Base-by-base conservation (phyloP, 306 rosid genomes). In the Lupinus albus region DNA sequence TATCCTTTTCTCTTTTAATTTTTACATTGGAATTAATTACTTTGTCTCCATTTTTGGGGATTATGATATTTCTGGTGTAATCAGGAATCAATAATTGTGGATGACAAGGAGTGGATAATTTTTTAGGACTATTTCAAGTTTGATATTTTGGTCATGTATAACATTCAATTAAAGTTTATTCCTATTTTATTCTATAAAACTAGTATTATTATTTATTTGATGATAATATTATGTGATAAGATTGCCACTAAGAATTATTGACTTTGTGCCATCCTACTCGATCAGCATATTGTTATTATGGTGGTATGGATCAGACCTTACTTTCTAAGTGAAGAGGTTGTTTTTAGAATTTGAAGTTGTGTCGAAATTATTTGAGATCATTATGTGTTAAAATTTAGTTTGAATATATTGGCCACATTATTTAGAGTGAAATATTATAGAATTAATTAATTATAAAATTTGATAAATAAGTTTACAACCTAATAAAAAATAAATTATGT, bases 1-100 rank as follows among this genome's bases (percentile, higher is more conserved):
- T 55, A 59, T 80, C 38, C n/a, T n/a, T 58, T 67, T 61, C 52
- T 67, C 72, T 54, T 61, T 79, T 25, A 61, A 82, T 77, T 52
- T 62, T 30, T 53, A 61, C 64, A 33, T 33, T 79, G 80, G 75
- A 71, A 64, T 76, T 72, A 21, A 63, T 30, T 39, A 82, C 72
- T 53, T 67, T 52, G 21, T 61, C 67, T 76, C 82, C 82, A 76
- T 70, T 48, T 87, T 87, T 83, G 95, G 76, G 88, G 86, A 58
- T 48, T 25, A 64, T 65, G 51, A 68, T 79, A 74, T 72, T 63
- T 80, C 78, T 76, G 42, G 35, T 81, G 86, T 82, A 76, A 67
- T 79, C 52, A 68, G 71, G 56, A 70, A 63, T 60, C 56, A 71
- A 75, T 76, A 77, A 81, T 79, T 65, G 74, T 78, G 63, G 65